These are phyloP conservation scores for Loxodes magnus DNA, from an alignment of 73 alveolate species.

Conservation along the genomic window DNA sequence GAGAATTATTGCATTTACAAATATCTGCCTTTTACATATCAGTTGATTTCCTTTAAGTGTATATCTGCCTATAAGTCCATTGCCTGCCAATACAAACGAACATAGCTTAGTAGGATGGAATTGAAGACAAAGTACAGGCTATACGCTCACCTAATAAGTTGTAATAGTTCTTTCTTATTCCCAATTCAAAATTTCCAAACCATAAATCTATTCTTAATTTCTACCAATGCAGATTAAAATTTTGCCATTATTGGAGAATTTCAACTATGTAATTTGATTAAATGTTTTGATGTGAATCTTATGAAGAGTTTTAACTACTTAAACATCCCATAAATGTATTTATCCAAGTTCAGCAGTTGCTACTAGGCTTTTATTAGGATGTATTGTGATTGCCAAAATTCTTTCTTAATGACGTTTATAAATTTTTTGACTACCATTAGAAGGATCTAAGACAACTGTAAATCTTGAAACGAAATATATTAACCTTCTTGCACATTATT, in stretches of 20 bases:
- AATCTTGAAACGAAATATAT: slow-evolving; percentile 53
- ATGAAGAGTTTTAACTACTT: slow-evolving; percentile 57
- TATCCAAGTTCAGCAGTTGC: slow-evolving; percentile 79
- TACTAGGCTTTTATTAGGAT: slow-evolving; percentile 41
- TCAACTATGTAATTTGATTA: too few species aligned
- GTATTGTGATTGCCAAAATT: slow-evolving; percentile 61
- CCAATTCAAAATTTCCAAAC: slow-evolving; percentile 47
- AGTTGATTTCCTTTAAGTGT: too few species aligned
- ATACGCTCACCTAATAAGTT: slow-evolving; percentile 35
- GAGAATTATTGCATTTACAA: too few species aligned
- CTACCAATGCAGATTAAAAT: background rate
- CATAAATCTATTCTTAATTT: background rate
- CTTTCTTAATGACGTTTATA: slow-evolving; percentile 62
- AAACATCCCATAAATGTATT: slow-evolving; percentile 73
- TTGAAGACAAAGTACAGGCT: slow-evolving; percentile 53
- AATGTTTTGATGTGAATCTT: too few species aligned
- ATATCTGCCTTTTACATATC: too few species aligned
- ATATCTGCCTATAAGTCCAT: too few species aligned
- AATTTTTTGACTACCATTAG: slow-evolving; percentile 45
- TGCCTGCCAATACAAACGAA: slow-evolving; percentile 44
- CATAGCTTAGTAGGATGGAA: slow-evolving; percentile 51
- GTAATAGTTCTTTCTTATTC: slow-evolving; percentile 44
- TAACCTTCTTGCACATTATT: slow-evolving; percentile 36
- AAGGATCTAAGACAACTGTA: slow-evolving; percentile 52
- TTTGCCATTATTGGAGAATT: too few species aligned